These are phyloP conservation scores for Entomophthora muscae DNA, from an alignment of 371 early-diverging fungal species.

Conservation along the genomic window DNA sequence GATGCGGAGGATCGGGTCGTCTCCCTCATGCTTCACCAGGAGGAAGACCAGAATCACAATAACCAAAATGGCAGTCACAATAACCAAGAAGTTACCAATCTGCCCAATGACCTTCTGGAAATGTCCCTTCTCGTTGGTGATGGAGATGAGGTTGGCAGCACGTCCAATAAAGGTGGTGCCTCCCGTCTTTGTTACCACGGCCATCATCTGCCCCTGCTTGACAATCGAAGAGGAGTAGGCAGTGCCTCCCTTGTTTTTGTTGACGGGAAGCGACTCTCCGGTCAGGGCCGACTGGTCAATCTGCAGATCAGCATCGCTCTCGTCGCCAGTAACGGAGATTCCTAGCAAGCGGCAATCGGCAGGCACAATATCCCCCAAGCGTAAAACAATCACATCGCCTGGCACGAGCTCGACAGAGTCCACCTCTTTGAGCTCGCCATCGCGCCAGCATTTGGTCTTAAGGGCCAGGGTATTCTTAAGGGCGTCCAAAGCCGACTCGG, in stretches of 20 bases:
- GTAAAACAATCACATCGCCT: slow-evolving; percentile 76
- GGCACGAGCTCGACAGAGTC: slow-evolving; percentile 60
- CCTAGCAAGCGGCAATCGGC: slow-evolving; percentile 83
- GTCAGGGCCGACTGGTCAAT: slow-evolving; percentile 93
- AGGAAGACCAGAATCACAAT: slow-evolving; percentile 60
- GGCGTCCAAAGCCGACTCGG: slow-evolving; percentile 81
- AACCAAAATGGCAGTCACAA: slow-evolving; percentile 63
- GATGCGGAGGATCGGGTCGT: slow-evolving; percentile 26
- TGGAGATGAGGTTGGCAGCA: slow-evolving; percentile 70
- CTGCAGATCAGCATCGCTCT: slow-evolving; percentile 50
- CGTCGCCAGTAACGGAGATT: slow-evolving; percentile 62
- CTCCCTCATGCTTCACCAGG: too few species aligned
- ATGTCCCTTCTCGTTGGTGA: slow-evolving; percentile 64
- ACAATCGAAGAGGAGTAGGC: slow-evolving; percentile 70
- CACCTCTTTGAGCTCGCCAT: slow-evolving; percentile 62
- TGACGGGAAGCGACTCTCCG: slow-evolving; percentile 77
- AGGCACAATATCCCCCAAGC: slow-evolving; percentile 86
- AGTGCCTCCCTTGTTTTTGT: slow-evolving; percentile 59
- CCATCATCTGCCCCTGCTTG: slow-evolving; percentile 72
- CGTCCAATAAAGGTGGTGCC: slow-evolving; percentile 74
- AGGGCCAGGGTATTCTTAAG: slow-evolving; percentile 55
- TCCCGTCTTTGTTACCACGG: slow-evolving; percentile 72
- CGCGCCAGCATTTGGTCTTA: slow-evolving; percentile 58
- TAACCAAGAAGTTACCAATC: slow-evolving; percentile 83
- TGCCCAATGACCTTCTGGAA: slow-evolving; percentile 79